These are phyloP conservation scores for Neoboletus brunneissimus DNA, from an alignment of 768 basidiomycete species.

Conservation along the genomic window DNA sequence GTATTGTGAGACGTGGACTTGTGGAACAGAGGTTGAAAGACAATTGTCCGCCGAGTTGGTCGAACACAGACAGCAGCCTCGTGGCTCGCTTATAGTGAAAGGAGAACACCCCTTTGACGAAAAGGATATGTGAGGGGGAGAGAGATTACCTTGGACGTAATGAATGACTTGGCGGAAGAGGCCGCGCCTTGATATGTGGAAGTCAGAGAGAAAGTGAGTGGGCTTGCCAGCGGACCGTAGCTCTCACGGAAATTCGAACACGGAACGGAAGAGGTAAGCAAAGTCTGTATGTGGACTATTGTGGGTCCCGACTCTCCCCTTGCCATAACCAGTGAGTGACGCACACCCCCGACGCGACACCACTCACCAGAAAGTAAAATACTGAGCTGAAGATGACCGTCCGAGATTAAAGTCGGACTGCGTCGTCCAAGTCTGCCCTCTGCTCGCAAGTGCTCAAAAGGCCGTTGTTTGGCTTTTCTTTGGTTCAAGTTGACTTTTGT, in stretches of 20 bases:
- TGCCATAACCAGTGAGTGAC: conserved; percentile 33
- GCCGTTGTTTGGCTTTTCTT: conserved; percentile 41
- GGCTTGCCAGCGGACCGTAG: not conserved
- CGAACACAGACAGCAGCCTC: conserved; percentile 17
- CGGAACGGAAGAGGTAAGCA: conserved; percentile 41
- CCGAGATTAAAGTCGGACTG: conserved; percentile 24
- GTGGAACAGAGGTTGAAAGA: conserved; percentile 21
- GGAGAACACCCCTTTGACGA: not conserved
- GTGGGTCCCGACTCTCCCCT: conserved; percentile 50
- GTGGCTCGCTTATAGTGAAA: conserved; percentile 22
- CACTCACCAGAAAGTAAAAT: conserved; percentile 14
- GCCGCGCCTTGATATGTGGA: conserved; percentile 52
- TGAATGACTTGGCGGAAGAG: conserved; percentile 66
- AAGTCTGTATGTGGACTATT: conserved; percentile 44
- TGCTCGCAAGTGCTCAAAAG: conserved; percentile 7
- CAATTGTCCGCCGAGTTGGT: conserved; percentile 28
- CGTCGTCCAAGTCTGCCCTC: conserved; percentile 13
- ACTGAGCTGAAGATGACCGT: conserved; percentile 2
- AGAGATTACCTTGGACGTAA: conserved; percentile 52
- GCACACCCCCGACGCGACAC: not conserved
- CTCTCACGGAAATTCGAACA: conserved; percentile 36
- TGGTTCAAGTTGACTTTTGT: conserved; percentile 52
- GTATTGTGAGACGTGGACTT: conserved; percentile 21
- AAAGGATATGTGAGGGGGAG: conserved; percentile 6
- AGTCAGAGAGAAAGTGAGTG: conserved; percentile 7